Base-by-base conservation (phyloP, 73 alveolate species). In the Paramecium caudatum region DNA sequence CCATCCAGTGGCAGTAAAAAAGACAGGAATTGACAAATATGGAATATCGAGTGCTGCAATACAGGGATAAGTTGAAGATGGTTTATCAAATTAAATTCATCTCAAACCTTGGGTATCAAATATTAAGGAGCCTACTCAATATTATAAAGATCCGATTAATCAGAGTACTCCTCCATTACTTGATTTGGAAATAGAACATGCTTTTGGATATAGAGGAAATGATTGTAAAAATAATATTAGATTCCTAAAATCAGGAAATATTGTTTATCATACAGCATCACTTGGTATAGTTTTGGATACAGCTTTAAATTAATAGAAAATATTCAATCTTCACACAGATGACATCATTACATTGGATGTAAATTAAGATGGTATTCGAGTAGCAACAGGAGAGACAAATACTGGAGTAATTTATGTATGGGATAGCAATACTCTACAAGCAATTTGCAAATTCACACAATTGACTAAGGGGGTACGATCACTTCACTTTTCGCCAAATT, bases 171-270 rank as follows among this genome's bases (percentile, higher is more conserved):
- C 98, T 19, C 99, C 99, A 49, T 90, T 96, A 63, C 27, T 97
- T 25, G 90, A 96, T 55, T 12, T 97, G 15, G 95, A 93, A 13
- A 91, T 96, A 21, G 97, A 91, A 82, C 94, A 95, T 94, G 98
- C 96, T 45, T 96, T 95, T 93, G 99, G 99, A 45, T 98, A 97
- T 90, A 94, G 99, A 93, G 96, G 96, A 46, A 97, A 95, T 92
- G 99, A 98, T 94, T 96, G 97, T 46, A 95, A 95, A 78, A 97
- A 98, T 93, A 98, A 97, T 68, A 81, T 97, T 30, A 91, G 94
- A 70, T 95, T 94, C 37, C 74, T 98, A 25, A 90, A 91, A 46
- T 94, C 93, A 65, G 97, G 97, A n/a, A 33, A 93, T 23, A 91
- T 98, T 16, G 95, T 96, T 17, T 98, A 97, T 90, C 95, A 96